These are phyloP conservation scores for Mycena galopus DNA, from an alignment of 768 basidiomycete genomes.

Conservation along the genomic window DNA sequence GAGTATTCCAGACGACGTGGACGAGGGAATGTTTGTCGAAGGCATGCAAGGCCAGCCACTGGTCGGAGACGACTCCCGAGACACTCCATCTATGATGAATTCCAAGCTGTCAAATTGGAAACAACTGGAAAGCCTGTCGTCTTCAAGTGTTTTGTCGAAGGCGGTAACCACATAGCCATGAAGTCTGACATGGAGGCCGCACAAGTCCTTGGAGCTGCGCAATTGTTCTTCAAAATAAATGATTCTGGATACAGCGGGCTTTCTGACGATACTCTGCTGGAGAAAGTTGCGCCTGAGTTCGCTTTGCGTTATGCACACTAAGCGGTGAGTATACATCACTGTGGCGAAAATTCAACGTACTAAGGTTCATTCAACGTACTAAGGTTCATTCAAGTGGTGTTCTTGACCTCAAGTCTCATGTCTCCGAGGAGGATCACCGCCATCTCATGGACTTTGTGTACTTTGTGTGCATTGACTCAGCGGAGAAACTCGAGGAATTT, in stretches of 20 bases:
- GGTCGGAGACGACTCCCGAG: too few species aligned
- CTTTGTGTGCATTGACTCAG: background rate
- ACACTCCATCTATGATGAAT: constrained; percentile 19
- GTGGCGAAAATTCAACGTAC: background rate
- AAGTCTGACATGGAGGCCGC: constrained; percentile 25
- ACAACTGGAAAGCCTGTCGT: constrained; percentile 14
- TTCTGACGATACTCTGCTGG: background rate
- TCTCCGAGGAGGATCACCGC: background rate
- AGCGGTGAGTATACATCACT: background rate
- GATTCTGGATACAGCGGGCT: constrained; percentile 1
- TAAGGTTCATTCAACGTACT: background rate
- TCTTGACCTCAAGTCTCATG: background rate
- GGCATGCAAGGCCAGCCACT: too few species aligned
- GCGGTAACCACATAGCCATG: constrained; percentile 11
- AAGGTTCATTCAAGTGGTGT: background rate
- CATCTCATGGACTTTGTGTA: background rate
- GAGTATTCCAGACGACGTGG: too few species aligned
- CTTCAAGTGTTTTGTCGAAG: constrained; percentile 19
- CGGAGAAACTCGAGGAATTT: background rate
- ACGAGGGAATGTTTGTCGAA: too few species aligned
- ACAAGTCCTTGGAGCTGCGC: constrained; percentile 21
- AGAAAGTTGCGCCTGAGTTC: constrained; percentile 13
- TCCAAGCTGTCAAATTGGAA: constrained; percentile 7
- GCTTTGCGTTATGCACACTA: constrained; percentile 11
- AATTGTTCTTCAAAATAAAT: constrained; percentile 6